phyloP scores from a whole-genome alignment of 2,329 filamentous ascomycete species.

The Exophiala bonariae region DNA sequence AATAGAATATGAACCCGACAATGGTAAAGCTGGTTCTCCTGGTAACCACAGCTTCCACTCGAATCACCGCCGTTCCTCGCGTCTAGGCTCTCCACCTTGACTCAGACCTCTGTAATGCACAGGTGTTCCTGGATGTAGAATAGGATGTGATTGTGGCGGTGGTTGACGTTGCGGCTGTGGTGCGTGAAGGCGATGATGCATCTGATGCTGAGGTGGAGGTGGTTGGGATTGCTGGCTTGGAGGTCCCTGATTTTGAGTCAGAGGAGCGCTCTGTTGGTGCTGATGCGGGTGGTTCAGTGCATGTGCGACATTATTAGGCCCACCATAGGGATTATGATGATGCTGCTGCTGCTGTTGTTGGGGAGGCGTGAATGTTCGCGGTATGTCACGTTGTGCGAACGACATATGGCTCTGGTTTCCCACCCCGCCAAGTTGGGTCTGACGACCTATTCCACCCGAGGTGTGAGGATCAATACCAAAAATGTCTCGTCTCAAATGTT shows the following conservation, averaged over 20 bases:
- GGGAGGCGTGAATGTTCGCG: slow-evolving; percentile 21
- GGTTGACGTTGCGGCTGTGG: not conserved
- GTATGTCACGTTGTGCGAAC: slow-evolving; percentile 19
- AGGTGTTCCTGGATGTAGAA: slow-evolving; percentile 15
- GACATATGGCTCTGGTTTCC: slow-evolving; percentile 18
- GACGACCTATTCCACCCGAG: slow-evolving; percentile 9
- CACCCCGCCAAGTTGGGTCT: slow-evolving; percentile 14
- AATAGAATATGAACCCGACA: not conserved
- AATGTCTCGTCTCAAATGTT: slow-evolving; percentile 19
- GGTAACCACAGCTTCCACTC: too few species aligned
- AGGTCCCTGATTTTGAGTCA: slow-evolving; percentile 6
- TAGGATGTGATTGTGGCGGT: not conserved
- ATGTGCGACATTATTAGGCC: slow-evolving; percentile 5
- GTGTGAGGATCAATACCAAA: slow-evolving; percentile 18
- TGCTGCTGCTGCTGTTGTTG: slow-evolving; percentile 15
- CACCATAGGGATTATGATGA: slow-evolving; percentile 8
- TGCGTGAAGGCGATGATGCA: slow-evolving; percentile 9
- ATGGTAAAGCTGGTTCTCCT: not conserved
- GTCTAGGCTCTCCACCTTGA: slow-evolving; percentile 18
- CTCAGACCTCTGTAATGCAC: slow-evolving; percentile 19
- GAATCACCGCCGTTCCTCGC: slow-evolving; percentile 19
- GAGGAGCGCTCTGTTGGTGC: slow-evolving; percentile 9
- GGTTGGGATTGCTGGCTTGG: slow-evolving; percentile 11
- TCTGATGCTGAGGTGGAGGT: slow-evolving; percentile 9
- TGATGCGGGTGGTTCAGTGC: slow-evolving; percentile 10